Conservation (phyloP, 495 filamentous ascomycete genomes). For the Hypoxylon perforatum region DNA sequence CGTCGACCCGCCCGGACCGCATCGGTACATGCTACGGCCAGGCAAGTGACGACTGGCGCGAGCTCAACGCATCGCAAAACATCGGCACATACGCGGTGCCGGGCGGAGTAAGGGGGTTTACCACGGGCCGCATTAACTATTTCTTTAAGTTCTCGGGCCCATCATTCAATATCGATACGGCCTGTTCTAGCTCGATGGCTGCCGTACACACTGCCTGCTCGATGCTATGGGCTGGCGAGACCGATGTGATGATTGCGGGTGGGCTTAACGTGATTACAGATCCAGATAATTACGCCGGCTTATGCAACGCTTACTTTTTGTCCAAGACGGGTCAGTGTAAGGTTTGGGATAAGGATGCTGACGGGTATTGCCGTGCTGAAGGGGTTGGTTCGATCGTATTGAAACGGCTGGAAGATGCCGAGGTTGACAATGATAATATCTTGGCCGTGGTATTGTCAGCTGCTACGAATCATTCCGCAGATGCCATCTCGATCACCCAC, state of each 20-base stretch:
- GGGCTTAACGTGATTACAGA: slow-evolving; percentile 73
- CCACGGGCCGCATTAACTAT: slow-evolving; percentile 55
- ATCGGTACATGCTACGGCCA: slow-evolving; percentile 88
- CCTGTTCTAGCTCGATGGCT: slow-evolving; percentile 56
- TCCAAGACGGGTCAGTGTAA: slow-evolving; percentile 39
- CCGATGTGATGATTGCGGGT: slow-evolving; percentile 68
- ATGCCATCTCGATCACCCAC: slow-evolving; percentile 54
- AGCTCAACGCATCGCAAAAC: slow-evolving; percentile 76
- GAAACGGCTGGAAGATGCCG: slow-evolving; percentile 59
- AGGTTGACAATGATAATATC: slow-evolving; percentile 54
- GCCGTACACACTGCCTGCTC: slow-evolving; percentile 57
- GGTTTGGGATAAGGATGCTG: slow-evolving; percentile 44
- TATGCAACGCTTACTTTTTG: slow-evolving; percentile 49
- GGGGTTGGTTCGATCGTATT: slow-evolving; percentile 59
- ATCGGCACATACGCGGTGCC: slow-evolving; percentile 86
- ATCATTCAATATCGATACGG: slow-evolving; percentile 53
- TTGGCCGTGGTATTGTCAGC: slow-evolving; percentile 61
- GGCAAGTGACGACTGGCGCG: slow-evolving; percentile 83
- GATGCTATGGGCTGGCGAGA: slow-evolving; percentile 73
- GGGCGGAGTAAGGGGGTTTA: slow-evolving; percentile 78
- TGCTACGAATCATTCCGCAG: slow-evolving; percentile 57
- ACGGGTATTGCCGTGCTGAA: slow-evolving; percentile 73
- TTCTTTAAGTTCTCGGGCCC: slow-evolving; percentile 54
- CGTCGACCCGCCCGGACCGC: slow-evolving; percentile 63
- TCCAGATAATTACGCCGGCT: slow-evolving; percentile 74